phyloP scores from a whole-genome alignment of 345 rosid genomes.

The Raphanus raphanistrum region DNA sequence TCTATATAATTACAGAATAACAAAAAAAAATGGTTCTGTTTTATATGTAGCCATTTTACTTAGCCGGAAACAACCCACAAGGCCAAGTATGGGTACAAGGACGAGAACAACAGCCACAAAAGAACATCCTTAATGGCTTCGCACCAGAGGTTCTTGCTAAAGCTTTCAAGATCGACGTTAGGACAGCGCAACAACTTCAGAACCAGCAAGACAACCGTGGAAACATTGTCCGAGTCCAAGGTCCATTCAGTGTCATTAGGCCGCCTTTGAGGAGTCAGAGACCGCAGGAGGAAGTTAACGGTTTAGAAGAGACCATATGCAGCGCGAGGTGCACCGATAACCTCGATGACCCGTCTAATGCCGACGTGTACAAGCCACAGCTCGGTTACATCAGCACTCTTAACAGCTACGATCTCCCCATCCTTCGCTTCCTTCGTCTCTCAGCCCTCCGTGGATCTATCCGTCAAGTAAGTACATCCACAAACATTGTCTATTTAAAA shows the following conservation, averaged over 20 bases:
- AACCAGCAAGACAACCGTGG: slow-evolving; percentile 49
- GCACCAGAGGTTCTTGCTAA: slow-evolving; percentile 45
- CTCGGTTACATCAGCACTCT: slow-evolving; percentile 57
- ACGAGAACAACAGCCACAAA: slow-evolving; percentile 28
- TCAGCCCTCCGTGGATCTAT: slow-evolving; percentile 61
- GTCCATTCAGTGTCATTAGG: slow-evolving; percentile 41
- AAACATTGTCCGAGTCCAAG: slow-evolving; percentile 53
- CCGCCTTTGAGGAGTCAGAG: slow-evolving; percentile 43
- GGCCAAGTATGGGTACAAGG: slow-evolving; percentile 34
- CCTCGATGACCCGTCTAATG: slow-evolving; percentile 48
- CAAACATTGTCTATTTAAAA: not conserved
- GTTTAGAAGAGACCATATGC: slow-evolving; percentile 64
- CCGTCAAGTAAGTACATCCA: slow-evolving; percentile 24
- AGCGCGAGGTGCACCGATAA: slow-evolving; percentile 44
- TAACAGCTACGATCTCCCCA: slow-evolving; percentile 58
- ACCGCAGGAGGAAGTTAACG: slow-evolving; percentile 39
- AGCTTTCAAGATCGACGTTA: slow-evolving; percentile 46
- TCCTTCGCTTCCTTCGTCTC: slow-evolving; percentile 53
- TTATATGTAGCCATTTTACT: slow-evolving; percentile 46
- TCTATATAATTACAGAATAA: not conserved
- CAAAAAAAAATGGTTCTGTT: not conserved
- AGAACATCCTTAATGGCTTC: slow-evolving; percentile 48
- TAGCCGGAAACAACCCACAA: slow-evolving; percentile 64
- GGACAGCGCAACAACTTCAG: slow-evolving; percentile 46
- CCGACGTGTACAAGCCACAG: slow-evolving; percentile 60